A percentile compares a stretch with the other conserved stretches of the same genome.
phyloP scores from a whole-genome alignment of 192 early-diverging fungal species.

The Coemansia sp. region DNA sequence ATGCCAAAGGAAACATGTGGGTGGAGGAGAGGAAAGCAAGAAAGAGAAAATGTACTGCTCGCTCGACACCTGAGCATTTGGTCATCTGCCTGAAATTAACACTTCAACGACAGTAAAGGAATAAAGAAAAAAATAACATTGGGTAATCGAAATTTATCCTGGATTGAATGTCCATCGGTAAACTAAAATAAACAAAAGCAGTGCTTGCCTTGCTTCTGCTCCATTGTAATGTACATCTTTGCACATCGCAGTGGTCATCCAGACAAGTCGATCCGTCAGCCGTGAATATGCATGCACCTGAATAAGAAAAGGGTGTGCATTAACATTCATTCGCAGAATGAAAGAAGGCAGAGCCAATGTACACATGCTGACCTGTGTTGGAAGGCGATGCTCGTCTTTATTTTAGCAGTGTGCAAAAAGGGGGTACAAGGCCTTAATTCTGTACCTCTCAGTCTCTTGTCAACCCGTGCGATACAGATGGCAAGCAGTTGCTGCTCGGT shows the following conservation, averaged over 20 bases:
- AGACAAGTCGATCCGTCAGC: slow-evolving; percentile 8
- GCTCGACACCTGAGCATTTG: not conserved
- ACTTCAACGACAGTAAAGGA: not conserved
- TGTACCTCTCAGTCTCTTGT: no score
- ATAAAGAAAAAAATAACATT: not conserved
- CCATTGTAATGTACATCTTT: slow-evolving; percentile 5
- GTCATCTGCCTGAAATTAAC: slow-evolving; percentile 1
- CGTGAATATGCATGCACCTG: slow-evolving; percentile 8
- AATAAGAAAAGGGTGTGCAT: not conserved
- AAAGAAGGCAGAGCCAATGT: no score
- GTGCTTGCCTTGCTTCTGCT: not conserved
- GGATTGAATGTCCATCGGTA: not conserved
- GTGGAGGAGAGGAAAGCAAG: no score
- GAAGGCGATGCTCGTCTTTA: not conserved
- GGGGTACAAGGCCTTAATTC: no score
- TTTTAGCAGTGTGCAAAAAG: no score
- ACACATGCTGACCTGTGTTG: not conserved
- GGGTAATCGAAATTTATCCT: slow-evolving; percentile 3
- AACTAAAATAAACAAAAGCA: not conserved
- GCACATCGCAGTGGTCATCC: not conserved
- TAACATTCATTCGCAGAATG: not conserved
- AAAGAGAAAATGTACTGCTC: not conserved
- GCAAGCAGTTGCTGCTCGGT: not conserved
- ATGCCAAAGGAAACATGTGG: not conserved
- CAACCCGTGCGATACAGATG: not conserved